Evolutionary conservation across 1,284 basidiomycete species (phyloP).

Genomic region (Ustilago loliicola): DNA sequence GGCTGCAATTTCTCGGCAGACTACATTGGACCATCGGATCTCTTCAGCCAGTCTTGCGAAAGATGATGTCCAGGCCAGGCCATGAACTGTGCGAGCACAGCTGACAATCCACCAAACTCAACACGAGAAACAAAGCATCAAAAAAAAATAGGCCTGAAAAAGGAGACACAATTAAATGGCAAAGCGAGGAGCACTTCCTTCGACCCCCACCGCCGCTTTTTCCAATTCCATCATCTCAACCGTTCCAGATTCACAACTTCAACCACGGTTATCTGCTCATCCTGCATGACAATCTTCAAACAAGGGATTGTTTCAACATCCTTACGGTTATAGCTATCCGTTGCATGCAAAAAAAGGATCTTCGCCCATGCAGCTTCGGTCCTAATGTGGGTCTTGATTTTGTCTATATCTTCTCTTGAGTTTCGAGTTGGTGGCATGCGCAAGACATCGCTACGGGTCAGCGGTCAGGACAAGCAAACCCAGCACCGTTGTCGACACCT

Average conservation of each 20-base stretch:
- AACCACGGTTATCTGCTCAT: constrained; percentile 4
- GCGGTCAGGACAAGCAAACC: background rate
- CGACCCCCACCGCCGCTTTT: constrained; percentile 1
- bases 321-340: constrained; percentile 7
- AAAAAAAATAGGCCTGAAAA: background rate
- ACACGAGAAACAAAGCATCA: no score
- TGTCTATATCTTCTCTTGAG: background rate
- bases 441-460: background rate
- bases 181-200: background rate
- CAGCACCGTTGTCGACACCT: background rate
- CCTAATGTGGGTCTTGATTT: background rate
- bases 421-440: background rate
- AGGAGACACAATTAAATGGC: background rate
- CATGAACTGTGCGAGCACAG: no score
- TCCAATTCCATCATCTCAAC: background rate
- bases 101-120: no score
- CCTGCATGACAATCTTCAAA: background rate
- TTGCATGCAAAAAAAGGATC: constrained; percentile 1
- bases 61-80: no score
- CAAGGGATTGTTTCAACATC: constrained; percentile 7
- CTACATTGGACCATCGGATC: no score
- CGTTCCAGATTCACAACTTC: background rate
- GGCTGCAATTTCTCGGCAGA: no score
- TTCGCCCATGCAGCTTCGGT: constrained; percentile 25
- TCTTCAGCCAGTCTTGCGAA: no score